Evolutionary conservation across 192 early-diverging fungal genomes (phyloP), one percentile per base, ranked within the genome.

Genomic region (Backusella tuberculispora): DNA sequence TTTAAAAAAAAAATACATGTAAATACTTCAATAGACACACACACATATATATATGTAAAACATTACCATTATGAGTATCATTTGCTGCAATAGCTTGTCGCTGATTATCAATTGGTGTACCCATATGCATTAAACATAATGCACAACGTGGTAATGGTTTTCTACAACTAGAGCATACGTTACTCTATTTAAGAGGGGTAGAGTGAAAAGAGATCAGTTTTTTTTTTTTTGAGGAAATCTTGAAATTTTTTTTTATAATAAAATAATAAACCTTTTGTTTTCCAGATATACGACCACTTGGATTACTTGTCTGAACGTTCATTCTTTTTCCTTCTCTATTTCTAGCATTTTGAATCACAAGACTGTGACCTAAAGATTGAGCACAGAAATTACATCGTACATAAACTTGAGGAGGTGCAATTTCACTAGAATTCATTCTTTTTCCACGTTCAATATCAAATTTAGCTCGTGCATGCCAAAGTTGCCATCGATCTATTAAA

Each of bases 371-470:
- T 44, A 91, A 73, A 15, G 83, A 84, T 77, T 92, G 89, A 76
- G 92, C 90, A 84, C 97, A 97, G 78, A 87, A 95, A 77, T 90
- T 92, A 82, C 97, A 97, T 46, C 94, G 90, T 63, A 97, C 86
- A 75, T 95, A 93, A 6, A 95, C 90, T 78, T 94, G 95, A 15
- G 95, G 89, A 8, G 87, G 87, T 9, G 88, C 84, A 45, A 88
- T 86, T 8, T 91, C 84, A 9, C 85, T 81, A 8, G 87, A 80
- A 17, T 85, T 76, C 66, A 90, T 76, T 65, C 85, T 77, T 14
- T 91, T 91, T 69, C 91, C 91, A 34, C 93, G 88, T 14, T 85
- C 85, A 76, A 99, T 99, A 83, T 99, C 98, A 80, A 98, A 98
- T 41, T 87, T 80, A 34, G 95, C 94, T 3, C 98, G 87, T n/a